A percentile compares a stretch with the other conserved stretches of the same genome.
Evolutionary conservation across 2,329 filamentous ascomycete species (phyloP).

Genomic region (Epichloe brachyelytri): DNA sequence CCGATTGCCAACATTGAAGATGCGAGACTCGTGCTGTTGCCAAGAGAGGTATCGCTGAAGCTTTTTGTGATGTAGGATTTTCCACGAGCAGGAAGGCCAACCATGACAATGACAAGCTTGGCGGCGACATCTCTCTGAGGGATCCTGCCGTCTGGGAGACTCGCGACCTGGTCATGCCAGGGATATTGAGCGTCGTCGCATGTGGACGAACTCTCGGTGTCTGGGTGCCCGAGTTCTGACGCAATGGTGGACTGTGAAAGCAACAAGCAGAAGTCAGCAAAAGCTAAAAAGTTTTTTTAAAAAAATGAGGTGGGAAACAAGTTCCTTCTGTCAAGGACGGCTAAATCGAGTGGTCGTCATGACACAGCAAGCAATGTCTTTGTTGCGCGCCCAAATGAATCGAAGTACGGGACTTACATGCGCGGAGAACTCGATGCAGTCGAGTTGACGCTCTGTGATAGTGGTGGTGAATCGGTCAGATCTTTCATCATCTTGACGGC

Average conservation of each 20-base stretch:
- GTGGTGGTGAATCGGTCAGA: conserved; percentile 39
- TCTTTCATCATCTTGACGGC: conserved; percentile 31
- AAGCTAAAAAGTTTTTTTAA: neutral
- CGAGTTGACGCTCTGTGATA: conserved; percentile 43
- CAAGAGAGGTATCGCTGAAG: conserved; percentile 89
- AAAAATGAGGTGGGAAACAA: neutral
- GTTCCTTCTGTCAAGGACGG: neutral
- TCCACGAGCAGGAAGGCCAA: conserved; percentile 83
- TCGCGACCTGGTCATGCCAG: conserved; percentile 87
- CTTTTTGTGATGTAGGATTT: conserved; percentile 99
- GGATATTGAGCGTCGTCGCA: conserved; percentile 92
- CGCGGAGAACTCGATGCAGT: conserved; percentile 46
- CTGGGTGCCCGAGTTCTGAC: conserved; percentile 61
- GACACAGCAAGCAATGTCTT: neutral
- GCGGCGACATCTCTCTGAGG: conserved; percentile 87
- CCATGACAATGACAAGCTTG: conserved; percentile 97
- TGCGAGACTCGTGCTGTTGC: conserved; percentile 89
- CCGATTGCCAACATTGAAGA: conserved; percentile 95
- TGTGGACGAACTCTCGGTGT: conserved; percentile 70
- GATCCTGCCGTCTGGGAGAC: conserved; percentile 94
- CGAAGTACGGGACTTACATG: conserved; percentile 31
- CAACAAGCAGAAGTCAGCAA: neutral
- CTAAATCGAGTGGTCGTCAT: neutral
- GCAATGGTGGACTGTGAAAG: conserved; percentile 44
- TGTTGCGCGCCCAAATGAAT: neutral